Evolutionary conservation across 495 filamentous ascomycete species (phyloP).

Genomic region (Aspergillus sparsus): DNA sequence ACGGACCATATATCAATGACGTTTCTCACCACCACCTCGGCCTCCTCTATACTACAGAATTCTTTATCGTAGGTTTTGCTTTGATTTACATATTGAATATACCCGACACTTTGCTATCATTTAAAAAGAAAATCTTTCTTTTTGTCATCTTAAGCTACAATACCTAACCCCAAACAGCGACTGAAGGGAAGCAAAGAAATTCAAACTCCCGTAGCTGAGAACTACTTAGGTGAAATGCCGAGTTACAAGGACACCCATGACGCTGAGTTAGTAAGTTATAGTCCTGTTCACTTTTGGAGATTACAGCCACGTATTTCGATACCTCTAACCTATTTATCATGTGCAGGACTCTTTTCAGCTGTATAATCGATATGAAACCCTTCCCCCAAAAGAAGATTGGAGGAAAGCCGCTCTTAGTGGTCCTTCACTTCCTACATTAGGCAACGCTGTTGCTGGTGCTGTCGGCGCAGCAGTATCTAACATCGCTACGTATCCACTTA

Average conservation of each 20-base stretch:
- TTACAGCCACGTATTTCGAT: neutral
- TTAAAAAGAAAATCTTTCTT: no score
- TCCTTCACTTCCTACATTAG: conserved; percentile 75
- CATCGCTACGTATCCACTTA: conserved; percentile 77
- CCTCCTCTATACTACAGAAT: neutral
- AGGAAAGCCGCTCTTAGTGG: conserved; percentile 41
- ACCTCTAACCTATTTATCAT: no score
- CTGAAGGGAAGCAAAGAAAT: neutral
- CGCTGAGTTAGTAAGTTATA: neutral
- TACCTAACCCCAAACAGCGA: neutral
- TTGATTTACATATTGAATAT: no score
- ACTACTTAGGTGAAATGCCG: neutral
- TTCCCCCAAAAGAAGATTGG: conserved; percentile 37
- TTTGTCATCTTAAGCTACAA: no score
- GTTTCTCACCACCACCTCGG: neutral
- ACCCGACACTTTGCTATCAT: no score
- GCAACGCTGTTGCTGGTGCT: conserved; percentile 81
- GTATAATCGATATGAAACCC: conserved; percentile 49
- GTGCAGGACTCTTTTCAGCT: conserved; percentile 52
- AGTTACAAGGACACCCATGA: neutral
- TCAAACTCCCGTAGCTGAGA: neutral
- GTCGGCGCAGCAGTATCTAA: conserved; percentile 80
- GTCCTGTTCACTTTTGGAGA: neutral
- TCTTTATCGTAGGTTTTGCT: neutral
- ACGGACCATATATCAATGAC: neutral